Conservation (phyloP, 176 grass and related monocot genomes). For the Oryza rufipogon region DNA sequence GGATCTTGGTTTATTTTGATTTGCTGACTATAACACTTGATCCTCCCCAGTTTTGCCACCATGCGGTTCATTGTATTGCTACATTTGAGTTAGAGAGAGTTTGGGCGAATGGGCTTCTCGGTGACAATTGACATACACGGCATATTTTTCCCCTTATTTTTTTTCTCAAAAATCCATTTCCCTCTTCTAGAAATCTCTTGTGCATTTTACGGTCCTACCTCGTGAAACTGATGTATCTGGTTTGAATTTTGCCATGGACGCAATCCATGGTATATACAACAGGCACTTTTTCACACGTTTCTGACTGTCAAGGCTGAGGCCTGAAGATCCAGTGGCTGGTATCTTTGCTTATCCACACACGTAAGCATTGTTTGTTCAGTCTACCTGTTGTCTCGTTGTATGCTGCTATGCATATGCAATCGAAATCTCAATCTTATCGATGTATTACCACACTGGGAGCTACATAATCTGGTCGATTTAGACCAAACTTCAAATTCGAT, state of each 20-base stretch:
- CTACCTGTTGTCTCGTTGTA: not conserved
- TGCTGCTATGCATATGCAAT: not conserved
- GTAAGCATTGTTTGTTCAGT: not conserved
- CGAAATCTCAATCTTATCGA: not conserved
- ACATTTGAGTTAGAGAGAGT: conserved; percentile 15
- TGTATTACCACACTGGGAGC: not conserved
- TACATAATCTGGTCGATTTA: not conserved
- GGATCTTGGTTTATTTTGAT: conserved; percentile 32
- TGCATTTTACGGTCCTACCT: not conserved
- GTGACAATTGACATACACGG: not conserved
- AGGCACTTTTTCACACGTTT: not conserved
- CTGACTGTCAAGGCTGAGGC: not conserved
- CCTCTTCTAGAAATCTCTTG: not conserved
- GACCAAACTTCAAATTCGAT: not conserved
- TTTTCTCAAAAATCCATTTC: not conserved
- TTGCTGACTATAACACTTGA: conserved; percentile 1
- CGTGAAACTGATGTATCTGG: not conserved
- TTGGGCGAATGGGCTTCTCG: conserved; percentile 8
- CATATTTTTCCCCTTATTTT: not conserved
- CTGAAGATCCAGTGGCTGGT: conserved; percentile 33
- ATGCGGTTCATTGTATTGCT: conserved; percentile 25
- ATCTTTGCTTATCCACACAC: conserved; percentile 44
- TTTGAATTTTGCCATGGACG: conserved; percentile 3
- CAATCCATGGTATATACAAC: not conserved
- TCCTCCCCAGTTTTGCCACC: conserved; percentile 45